Base-by-base conservation (phyloP, 257 asterid species). In the Plantago ovata region DNA sequence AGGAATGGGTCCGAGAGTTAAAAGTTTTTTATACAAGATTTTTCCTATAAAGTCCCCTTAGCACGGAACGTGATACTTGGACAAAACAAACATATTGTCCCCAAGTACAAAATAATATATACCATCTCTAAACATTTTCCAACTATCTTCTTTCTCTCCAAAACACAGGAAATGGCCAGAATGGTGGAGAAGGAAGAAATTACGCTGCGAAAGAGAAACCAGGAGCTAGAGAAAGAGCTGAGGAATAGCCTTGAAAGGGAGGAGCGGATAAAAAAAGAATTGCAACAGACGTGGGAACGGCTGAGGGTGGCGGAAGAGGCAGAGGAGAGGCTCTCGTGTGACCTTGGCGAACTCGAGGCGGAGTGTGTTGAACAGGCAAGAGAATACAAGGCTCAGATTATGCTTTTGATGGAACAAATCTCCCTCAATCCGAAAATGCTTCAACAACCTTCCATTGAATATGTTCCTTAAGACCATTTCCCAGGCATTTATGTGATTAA, bases 321-420 rank as follows among this genome's bases (percentile, higher is more conserved):
- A 21, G 94, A 88, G 85, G 96, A 88, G 81, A 76, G 82, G 8
- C 88, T 88, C 7, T 83, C 94, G 70, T 73, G 73, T 55, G 91
- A 88, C 66, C 90, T 88, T 7, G 95, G 96, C 0, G 95, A 88
- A 71, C 76, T 85, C 9, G 96, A 87, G 69, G 96, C 94, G 10
- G 96, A 87, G 80, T 84, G 84, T 21, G 83, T 77, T 2, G 80
- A 63, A 9, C 83, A 79, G 65, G 93, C 83, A 5, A 77, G 93
- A 15, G 74, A 69, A 1, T 77, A 83, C 67, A 62, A 79, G 36
- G 71, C 76, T 10, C 72, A 59, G 7, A 55, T 82, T 2, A 15
- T 71, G 48, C 65, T 79, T 12, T 53, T 89, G 54, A 68, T 71
- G 80, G 71, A 78, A 13, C 91, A 81, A 60, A 84, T 88, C 9